Percentiles rank a stretch among this genome's conserved stretches.
Evolutionary conservation across 208 protist species (phyloP).

Genomic region (Angomonas ambiguus): DNA sequence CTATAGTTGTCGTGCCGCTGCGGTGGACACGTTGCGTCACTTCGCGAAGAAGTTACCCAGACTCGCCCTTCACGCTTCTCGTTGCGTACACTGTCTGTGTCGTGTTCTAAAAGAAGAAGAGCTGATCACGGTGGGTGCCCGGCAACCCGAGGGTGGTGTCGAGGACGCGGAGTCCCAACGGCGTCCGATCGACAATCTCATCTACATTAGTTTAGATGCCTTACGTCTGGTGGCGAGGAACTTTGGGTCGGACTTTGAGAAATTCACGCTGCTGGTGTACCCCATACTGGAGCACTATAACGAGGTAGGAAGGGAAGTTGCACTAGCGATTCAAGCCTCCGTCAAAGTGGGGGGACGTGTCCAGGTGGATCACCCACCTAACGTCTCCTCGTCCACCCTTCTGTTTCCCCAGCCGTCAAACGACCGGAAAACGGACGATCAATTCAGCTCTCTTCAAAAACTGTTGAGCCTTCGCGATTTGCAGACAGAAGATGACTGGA

Average conservation of each 20-base stretch:
- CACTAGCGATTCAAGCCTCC: slow-evolving; percentile 24
- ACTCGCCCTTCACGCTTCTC: slow-evolving; percentile 67
- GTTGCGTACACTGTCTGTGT: slow-evolving; percentile 79
- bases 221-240: slow-evolving; percentile 65
- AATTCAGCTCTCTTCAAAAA: slow-evolving; percentile 50
- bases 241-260: slow-evolving; percentile 78
- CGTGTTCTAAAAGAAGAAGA: slow-evolving; percentile 68
- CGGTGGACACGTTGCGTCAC: slow-evolving; percentile 57
- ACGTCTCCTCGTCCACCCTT: not conserved
- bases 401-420: not conserved
- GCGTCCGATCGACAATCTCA: slow-evolving; percentile 18
- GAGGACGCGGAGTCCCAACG: not conserved
- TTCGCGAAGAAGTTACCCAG: slow-evolving; percentile 64
- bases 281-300: slow-evolving; percentile 61
- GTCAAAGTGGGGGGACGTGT: slow-evolving; percentile 41
- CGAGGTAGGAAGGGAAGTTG: slow-evolving; percentile 44
- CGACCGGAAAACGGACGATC: slow-evolving; percentile 23
- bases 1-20: slow-evolving; percentile 42
- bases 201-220: slow-evolving; percentile 52
- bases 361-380: slow-evolving; percentile 15
- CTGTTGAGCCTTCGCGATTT: slow-evolving; percentile 48
- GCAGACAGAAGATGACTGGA: slow-evolving; percentile 80
- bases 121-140: slow-evolving; percentile 10
- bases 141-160: not conserved
- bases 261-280: slow-evolving; percentile 69